Conservation (phyloP, 164 flowering plant species). For the Nelumbo lutea region DNA sequence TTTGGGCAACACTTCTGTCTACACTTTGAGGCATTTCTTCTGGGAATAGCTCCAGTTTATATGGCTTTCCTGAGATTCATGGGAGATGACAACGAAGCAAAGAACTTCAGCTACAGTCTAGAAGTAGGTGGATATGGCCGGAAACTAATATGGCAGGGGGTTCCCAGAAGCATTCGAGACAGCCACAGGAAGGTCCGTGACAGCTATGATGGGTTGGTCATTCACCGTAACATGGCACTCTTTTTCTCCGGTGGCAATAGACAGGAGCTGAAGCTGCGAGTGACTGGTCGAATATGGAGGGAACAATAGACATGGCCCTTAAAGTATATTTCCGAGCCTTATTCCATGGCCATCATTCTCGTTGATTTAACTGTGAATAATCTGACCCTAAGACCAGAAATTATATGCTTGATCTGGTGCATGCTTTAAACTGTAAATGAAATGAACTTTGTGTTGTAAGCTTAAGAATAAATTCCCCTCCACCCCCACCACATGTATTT, state of each 20-base stretch:
- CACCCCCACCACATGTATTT: too few relatives aligned
- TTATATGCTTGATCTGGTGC: neutral
- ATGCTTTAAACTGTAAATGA: neutral
- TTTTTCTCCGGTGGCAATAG: constrained; percentile 53
- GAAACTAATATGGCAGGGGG: constrained; percentile 68
- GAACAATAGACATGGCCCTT: constrained; percentile 27
- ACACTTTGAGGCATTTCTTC: constrained; percentile 44
- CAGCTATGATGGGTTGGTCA: constrained; percentile 63
- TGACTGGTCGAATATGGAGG: constrained; percentile 67
- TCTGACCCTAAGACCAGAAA: neutral
- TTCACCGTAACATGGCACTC: constrained; percentile 55
- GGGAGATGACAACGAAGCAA: constrained; percentile 68
- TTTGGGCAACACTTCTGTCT: constrained; percentile 33
- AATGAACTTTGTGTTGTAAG: neutral
- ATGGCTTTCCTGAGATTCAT: constrained; percentile 76
- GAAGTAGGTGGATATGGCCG: constrained; percentile 64
- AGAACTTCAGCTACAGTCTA: constrained; percentile 52
- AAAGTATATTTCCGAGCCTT: neutral
- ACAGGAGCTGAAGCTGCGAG: constrained; percentile 61
- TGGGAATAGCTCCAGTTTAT: constrained; percentile 63
- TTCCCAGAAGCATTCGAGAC: constrained; percentile 68
- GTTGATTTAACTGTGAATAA: constrained; percentile 1
- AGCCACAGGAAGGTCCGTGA: constrained; percentile 64
- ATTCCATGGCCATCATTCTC: neutral
- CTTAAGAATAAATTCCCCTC: neutral